These are phyloP conservation scores for Sideroxylon spinosum DNA, from an alignment of 179 eudicot genomes.

Conservation along the genomic window DNA sequence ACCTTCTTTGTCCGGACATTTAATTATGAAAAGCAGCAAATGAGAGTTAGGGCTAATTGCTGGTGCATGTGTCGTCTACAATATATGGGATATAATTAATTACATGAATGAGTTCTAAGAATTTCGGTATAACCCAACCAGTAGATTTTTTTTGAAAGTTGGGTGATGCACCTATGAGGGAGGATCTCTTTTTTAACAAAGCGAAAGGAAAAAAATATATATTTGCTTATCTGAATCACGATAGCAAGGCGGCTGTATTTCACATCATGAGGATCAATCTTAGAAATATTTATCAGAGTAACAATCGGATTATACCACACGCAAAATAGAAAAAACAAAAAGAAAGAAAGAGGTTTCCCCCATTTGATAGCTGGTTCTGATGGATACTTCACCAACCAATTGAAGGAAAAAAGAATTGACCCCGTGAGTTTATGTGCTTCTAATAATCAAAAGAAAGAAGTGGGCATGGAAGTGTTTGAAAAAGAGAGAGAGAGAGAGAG, in stretches of 20 bases:
- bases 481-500: background rate
- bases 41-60: too few species aligned
- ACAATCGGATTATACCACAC: background rate
- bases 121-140: too few species aligned
- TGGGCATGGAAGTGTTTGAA: background rate
- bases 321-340: background rate
- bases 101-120: too few species aligned
- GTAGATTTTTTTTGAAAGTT: too few species aligned
- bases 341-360: background rate
- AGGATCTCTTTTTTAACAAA: too few species aligned
- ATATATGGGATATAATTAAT: too few species aligned
- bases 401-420: background rate
- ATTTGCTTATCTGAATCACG: too few species aligned
- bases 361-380: background rate
- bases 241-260: background rate
- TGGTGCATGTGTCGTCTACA: too few species aligned
- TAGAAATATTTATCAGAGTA: background rate
- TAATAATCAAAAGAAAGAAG: background rate
- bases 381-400: background rate
- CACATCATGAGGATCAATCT: background rate
- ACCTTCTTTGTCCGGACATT: too few species aligned
- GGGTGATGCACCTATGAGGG: too few species aligned
- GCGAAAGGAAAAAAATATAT: too few species aligned
- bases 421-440: slow-evolving; percentile 9
- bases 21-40: too few species aligned